A percentile compares a stretch with the other conserved stretches of the same genome.
These are phyloP conservation scores for Hura crepitans DNA, from an alignment of 441 rosid species.

Conservation along the genomic window DNA sequence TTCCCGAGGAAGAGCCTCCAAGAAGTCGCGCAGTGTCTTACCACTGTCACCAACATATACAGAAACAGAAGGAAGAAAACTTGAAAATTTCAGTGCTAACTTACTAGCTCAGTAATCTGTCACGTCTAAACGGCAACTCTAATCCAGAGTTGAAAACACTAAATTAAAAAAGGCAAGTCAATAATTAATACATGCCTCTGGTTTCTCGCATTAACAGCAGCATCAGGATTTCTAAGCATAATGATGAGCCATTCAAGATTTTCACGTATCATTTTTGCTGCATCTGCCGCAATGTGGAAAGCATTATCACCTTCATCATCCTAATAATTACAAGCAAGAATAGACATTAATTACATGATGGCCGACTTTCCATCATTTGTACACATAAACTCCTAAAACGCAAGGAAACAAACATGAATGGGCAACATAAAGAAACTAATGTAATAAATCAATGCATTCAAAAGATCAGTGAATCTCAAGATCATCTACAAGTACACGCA, in stretches of 20 bases:
- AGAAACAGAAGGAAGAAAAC: conserved; percentile 20
- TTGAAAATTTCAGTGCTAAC: conserved; percentile 11
- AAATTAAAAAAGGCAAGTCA: not conserved
- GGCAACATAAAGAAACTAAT: too few species aligned
- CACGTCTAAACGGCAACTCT: not conserved
- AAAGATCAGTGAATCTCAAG: not conserved
- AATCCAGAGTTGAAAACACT: conserved; percentile 10
- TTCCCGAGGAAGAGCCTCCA: conserved; percentile 97
- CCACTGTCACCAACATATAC: conserved; percentile 54
- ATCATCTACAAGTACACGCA: conserved; percentile 4
- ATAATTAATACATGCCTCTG: conserved; percentile 63
- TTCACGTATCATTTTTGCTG: conserved; percentile 97
- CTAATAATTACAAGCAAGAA: conserved; percentile 37
- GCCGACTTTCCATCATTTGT: conserved; percentile 7
- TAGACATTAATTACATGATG: not conserved
- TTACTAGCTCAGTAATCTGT: not conserved
- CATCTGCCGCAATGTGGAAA: conserved; percentile 98
- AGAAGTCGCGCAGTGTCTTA: conserved; percentile 79
- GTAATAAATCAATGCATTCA: too few species aligned
- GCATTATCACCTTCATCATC: conserved; percentile 98
- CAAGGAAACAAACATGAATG: not conserved
- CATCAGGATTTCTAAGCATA: conserved; percentile 80
- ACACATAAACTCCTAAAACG: not conserved
- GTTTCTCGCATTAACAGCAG: conserved; percentile 83
- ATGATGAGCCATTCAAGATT: conserved; percentile 94